Conservation (phyloP, 169 alveolate genomes). For the Plasmodium sp. region DNA sequence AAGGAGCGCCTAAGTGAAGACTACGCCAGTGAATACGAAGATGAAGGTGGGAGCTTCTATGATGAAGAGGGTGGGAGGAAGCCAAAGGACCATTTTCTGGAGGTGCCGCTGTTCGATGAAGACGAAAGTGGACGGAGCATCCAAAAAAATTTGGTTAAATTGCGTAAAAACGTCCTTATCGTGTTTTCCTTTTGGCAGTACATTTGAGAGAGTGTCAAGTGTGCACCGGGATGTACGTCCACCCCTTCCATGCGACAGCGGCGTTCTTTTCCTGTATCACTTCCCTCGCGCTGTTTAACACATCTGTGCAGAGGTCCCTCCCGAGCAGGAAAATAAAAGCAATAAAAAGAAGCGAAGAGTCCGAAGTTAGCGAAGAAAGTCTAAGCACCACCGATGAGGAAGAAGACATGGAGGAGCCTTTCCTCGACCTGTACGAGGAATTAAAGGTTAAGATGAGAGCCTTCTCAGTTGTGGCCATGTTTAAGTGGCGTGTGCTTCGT, state of each 20-base stretch:
- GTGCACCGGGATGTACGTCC: neutral
- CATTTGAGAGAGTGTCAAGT: neutral
- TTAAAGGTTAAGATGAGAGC: conserved; percentile 21
- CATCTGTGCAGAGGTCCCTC: neutral
- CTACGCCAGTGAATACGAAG: conserved; percentile 17
- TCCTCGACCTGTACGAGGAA: conserved; percentile 71
- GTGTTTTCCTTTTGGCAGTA: neutral
- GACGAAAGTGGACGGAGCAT: conserved; percentile 47
- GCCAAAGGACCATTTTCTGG: conserved; percentile 59
- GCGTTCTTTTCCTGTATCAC: neutral
- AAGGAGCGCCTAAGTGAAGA: conserved; percentile 45
- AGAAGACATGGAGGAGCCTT: conserved; percentile 70
- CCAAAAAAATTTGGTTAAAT: conserved; percentile 46
- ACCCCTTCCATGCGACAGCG: neutral
- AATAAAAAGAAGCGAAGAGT: conserved; percentile 25
- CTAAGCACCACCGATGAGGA: conserved; percentile 69
- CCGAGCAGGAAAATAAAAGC: conserved; percentile 15
- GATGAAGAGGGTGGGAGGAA: conserved; percentile 46
- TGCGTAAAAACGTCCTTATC: neutral
- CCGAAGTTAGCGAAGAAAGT: conserved; percentile 41
- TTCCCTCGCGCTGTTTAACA: neutral
- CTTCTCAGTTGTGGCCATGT: neutral
- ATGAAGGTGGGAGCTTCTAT: neutral
- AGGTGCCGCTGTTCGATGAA: conserved; percentile 75
- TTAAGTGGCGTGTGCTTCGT: neutral